Evolutionary conservation across 2,329 filamentous ascomycete genomes (phyloP).

Genomic region (Ophiocordyceps camponoti-floridani): DNA sequence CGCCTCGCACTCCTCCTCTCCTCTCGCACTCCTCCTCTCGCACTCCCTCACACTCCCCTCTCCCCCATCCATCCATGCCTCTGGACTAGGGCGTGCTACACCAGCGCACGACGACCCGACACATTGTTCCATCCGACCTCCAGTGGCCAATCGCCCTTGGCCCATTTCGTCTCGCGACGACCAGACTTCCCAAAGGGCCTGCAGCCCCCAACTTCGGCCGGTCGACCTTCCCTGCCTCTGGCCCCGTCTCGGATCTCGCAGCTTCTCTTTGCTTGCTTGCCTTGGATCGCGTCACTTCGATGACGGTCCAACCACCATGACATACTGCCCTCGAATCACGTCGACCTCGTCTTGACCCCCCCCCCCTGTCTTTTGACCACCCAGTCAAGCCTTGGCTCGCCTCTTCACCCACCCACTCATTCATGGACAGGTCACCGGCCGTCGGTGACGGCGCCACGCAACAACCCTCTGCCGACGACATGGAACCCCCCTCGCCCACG

Average conservation of each 20-base stretch:
- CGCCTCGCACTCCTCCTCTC: not conserved
- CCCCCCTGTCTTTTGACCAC: conserved; percentile 10
- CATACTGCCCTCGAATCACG: conserved; percentile 1
- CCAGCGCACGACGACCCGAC: conserved; percentile 2
- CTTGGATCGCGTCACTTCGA: conserved; percentile 6
- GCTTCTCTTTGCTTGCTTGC: not conserved
- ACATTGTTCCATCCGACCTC: conserved; percentile 3
- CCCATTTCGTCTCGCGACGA: conserved; percentile 1
- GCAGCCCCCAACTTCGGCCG: conserved; percentile 3
- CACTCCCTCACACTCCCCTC: not conserved
- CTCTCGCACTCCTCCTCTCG: not conserved
- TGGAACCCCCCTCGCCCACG: conserved; percentile 4
- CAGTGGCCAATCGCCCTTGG: conserved; percentile 2
- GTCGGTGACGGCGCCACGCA: conserved; percentile 5
- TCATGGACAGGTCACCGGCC: conserved; percentile 18
- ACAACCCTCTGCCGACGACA: conserved; percentile 4
- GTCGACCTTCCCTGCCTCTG: conserved; percentile 3
- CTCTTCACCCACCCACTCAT: conserved; percentile 4
- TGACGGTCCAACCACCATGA: conserved; percentile 19
- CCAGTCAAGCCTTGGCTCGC: conserved; percentile 12
- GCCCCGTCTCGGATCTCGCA: not conserved
- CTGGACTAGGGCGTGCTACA: conserved; percentile 2
- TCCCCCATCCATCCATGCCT: not conserved
- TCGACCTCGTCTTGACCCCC: conserved; percentile 5
- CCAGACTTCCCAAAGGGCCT: not conserved